Evolutionary conservation across 805 yeast genomes (phyloP), one percentile per base, ranked within the genome.

Genomic region (Ogataea wickerhamii): DNA sequence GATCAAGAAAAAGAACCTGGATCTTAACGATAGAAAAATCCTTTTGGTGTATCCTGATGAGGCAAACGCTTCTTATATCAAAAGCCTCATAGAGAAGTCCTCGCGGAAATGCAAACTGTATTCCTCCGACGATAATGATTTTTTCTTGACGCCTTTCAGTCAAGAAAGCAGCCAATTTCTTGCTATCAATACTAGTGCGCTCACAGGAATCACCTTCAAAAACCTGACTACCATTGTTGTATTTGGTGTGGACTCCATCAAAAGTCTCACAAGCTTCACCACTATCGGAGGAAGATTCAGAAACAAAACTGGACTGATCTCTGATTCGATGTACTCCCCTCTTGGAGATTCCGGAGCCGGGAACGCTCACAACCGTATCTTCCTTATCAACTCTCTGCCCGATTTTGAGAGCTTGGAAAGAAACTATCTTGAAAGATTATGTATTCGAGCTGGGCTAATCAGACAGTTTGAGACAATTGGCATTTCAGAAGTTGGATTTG

Each of bases 211-310:
- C 16, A 41, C 54, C 1, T 51, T 63, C 34, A 44, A 51, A 21
- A 54, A 54, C 3, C 40, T 61, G n/a, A 39, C 50, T 7, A 41
- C 49, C 5, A 46, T 58, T 1, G 36, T 64, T 12, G 42, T 58
- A 17, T 43, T 63, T 5, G 69, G 69, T 2, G 38, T 58, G 6
- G 66, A 64, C 35, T 40, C 61, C 1, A 44, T 64, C 6, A 48
- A 53, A 32, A 53, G 45, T 28, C 20, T 40, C 3, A 32, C 48
- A 1, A 37, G 43, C 7, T 48, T 64, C 29, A 48, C 52, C 2
- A 41, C 43, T 14, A 32, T 63, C 1, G 45, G 51, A 1, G 60
- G 64, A 3, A 45, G 64, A 27, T 48, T 57, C 37, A 48, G 67
- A 27, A 32, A 38, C 32, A 1, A 6, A 4, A 20, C 37, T 2